Evolutionary conservation across 345 rosid species (phyloP), one percentile per base, ranked within the genome.

Genomic region (Boechera retrofracta): DNA sequence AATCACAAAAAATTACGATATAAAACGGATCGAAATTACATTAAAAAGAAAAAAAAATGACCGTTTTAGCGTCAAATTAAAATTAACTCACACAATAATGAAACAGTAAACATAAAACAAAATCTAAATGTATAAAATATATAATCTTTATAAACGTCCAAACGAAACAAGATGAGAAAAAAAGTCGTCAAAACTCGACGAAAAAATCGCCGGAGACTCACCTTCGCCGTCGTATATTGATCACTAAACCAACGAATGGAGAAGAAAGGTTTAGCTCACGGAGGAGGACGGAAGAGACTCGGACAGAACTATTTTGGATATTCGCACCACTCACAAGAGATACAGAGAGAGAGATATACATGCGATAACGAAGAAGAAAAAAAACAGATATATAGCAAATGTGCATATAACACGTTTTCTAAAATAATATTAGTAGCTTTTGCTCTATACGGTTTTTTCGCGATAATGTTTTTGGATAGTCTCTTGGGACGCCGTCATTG

Each of bases 391-490:
- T 24, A 49, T 10, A n/a, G 36, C 51, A 36, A 58, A 72, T 21
- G 5, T 60, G 73, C 62, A 62, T 39, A 62, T 12, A 52, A 41
- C 77, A 73, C 61, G 42, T 54, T 54, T 54, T 55, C 29, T 65
- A 54, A 21, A 45, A 32, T 72, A 57, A 52, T 35, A 57, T 33
- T 10, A 62, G 24, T n/a, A 61, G 69, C 76, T 72, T 72, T 72
- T 72, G 52, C 41, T 49, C 68, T 61, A 59, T 72, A 51, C 76
- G 49, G 48, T 61, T 38, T 72, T 72, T 4, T 59, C 39, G 76
- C 21, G 69, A 72, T 72, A 51, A 72, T 72, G 76, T 72, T 62
- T 62, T 62, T 51, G 76, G 69, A 72, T 72, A 62, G 61, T 21
- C 18, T 38, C 36, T 49, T 49, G 12, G 51, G 76, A 61, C 49